phyloP scores from a whole-genome alignment of 768 basidiomycete genomes.

The Hypsizygus marmoreus region DNA sequence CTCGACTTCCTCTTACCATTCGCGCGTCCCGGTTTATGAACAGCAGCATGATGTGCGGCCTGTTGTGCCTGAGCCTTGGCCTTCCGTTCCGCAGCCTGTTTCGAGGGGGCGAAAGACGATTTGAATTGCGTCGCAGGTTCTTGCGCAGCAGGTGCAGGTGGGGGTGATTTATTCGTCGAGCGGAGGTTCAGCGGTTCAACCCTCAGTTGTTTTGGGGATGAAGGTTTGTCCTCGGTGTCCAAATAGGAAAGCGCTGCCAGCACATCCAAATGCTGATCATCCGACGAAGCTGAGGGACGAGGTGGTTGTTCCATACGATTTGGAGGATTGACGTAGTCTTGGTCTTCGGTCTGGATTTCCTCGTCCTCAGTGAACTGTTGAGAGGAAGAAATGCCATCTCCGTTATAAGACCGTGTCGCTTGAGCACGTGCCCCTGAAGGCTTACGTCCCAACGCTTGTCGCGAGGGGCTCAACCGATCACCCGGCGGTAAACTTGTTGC shows the following conservation, averaged over 20 bases:
- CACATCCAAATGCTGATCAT: conserved; percentile 66
- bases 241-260: conserved; percentile 80
- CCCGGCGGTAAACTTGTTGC: conserved; percentile 19
- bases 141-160: conserved; percentile 22
- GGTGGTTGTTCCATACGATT: conserved; percentile 9
- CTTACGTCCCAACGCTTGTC: conserved; percentile 60
- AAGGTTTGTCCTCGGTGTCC: conserved; percentile 43
- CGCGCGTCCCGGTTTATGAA: conserved; percentile 71
- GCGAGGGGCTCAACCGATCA: conserved; percentile 35
- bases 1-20: conserved; percentile 62
- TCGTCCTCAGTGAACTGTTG: conserved; percentile 37
- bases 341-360: conserved; percentile 27
- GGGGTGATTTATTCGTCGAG: conserved; percentile 25
- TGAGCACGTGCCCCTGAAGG: conserved; percentile 85
- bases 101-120: conserved; percentile 89
- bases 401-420: conserved; percentile 44
- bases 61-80: conserved; percentile 84
- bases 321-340: conserved; percentile 9
- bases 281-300: conserved; percentile 26
- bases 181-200: conserved; percentile 40
- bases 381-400: conserved; percentile 41
- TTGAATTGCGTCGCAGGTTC: conserved; percentile 48
- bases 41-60: conserved; percentile 78
- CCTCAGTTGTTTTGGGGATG: conserved; percentile 26
- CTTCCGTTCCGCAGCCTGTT: conserved; percentile 81